phyloP scores from a whole-genome alignment of 768 basidiomycete genomes.

The Mycena alexandri region DNA sequence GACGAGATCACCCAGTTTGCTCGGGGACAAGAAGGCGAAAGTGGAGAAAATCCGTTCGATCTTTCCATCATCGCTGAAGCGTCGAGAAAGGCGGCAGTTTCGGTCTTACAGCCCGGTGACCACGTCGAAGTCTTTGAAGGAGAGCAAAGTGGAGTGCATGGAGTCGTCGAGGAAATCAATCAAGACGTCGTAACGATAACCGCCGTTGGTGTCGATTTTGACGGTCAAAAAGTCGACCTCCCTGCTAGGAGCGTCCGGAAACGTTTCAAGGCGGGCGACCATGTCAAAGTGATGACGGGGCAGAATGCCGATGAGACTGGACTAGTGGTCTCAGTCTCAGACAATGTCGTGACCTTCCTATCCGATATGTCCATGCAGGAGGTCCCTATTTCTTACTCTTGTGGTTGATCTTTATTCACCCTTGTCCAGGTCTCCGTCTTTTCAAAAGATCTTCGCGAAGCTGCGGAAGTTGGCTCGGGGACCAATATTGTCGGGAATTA shows the following conservation, averaged over 20 bases:
- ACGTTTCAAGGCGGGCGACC: constrained; percentile 96
- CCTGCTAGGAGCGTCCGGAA: constrained; percentile 93
- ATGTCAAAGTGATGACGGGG: constrained; percentile 98
- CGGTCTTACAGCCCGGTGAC: constrained; percentile 97
- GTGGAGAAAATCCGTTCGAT: constrained; percentile 80
- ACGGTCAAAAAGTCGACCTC: constrained; percentile 88
- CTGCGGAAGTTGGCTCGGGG: constrained; percentile 95
- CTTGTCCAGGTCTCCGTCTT: constrained; percentile 88
- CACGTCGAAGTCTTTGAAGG: constrained; percentile 98
- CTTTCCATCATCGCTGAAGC: constrained; percentile 93
- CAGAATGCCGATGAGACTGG: constrained; percentile 96
- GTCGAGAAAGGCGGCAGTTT: constrained; percentile 89
- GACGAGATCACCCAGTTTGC: constrained; percentile 97
- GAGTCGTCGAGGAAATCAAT: constrained; percentile 90
- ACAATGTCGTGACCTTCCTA: constrained; percentile 93
- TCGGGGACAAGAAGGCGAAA: constrained; percentile 77
- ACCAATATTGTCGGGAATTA: constrained; percentile 93
- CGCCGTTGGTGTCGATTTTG: constrained; percentile 84
- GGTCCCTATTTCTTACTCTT: constrained; percentile 56
- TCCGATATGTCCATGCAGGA: constrained; percentile 99
- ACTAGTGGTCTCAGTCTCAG: constrained; percentile 91
- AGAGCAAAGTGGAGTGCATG: constrained; percentile 93
- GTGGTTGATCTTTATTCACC: constrained; percentile 27
- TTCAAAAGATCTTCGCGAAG: constrained; percentile 96
- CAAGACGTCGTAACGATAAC: constrained; percentile 90